Conservation (phyloP, 2,329 filamentous ascomycete species). For the Diaporthe vaccinii region DNA sequence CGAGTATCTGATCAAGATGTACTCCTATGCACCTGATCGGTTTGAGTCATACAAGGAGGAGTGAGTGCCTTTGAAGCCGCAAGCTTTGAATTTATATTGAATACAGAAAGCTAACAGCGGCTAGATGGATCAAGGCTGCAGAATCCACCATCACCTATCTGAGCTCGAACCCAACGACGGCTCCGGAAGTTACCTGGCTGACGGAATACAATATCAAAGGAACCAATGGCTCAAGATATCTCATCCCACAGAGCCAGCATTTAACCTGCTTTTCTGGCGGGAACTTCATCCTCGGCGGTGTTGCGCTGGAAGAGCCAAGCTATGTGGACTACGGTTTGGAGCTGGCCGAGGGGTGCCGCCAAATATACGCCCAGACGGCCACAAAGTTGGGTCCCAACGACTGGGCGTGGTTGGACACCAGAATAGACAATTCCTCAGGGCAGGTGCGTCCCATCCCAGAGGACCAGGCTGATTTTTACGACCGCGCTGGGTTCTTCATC, state of each 20-base stretch:
- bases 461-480: constrained; percentile 25
- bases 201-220: constrained; percentile 15
- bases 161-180: constrained; percentile 25
- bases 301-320: not conserved
- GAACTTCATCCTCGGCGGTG: constrained; percentile 22
- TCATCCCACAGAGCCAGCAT: constrained; percentile 16
- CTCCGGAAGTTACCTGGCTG: not conserved
- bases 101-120: not conserved
- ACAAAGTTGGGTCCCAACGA: not conserved
- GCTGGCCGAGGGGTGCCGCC: constrained; percentile 13
- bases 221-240: not conserved
- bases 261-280: constrained; percentile 28
- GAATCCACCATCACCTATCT: constrained; percentile 29
- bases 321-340: constrained; percentile 20
- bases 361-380: not conserved
- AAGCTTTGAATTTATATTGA: too few relatives aligned
- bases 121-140: constrained; percentile 18
- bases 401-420: constrained; percentile 16
- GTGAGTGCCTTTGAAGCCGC: not conserved
- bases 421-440: constrained; percentile 2
- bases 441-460: constrained; percentile 3
- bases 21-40: constrained; percentile 25
- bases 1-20: constrained; percentile 33
- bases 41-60: constrained; percentile 14
- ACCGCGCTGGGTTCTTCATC: constrained; percentile 20